phyloP scores from a whole-genome alignment of 345 rosid species.

The Pugionium cornutum region DNA sequence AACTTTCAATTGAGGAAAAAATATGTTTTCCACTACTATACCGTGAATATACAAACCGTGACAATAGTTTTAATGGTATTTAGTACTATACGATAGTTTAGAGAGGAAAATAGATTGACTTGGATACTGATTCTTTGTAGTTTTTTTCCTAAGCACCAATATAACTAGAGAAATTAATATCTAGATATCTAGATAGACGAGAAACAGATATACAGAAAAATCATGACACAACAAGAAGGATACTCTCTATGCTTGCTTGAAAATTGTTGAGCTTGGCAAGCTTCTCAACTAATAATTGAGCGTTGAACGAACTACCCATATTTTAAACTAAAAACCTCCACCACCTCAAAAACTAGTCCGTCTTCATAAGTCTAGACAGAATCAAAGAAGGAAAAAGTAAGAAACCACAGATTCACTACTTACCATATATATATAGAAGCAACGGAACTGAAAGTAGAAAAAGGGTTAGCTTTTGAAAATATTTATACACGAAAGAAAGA shows the following conservation, averaged over 20 bases:
- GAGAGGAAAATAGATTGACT: too few relatives aligned
- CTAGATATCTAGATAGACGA: background rate
- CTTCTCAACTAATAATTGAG: constrained; percentile 88
- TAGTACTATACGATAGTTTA: too few relatives aligned
- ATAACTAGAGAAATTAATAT: too few relatives aligned
- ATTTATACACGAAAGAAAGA: too few relatives aligned
- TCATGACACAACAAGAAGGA: constrained; percentile 48
- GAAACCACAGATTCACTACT: constrained; percentile 9
- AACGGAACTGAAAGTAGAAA: too few relatives aligned
- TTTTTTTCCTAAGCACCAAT: too few relatives aligned
- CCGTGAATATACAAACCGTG: too few relatives aligned
- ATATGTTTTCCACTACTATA: too few relatives aligned
- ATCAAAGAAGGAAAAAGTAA: constrained; percentile 32
- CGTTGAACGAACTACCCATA: constrained; percentile 90
- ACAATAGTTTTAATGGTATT: too few relatives aligned
- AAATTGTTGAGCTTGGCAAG: constrained; percentile 85
- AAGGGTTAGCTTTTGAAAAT: too few relatives aligned
- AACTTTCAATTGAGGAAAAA: too few relatives aligned
- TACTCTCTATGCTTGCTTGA: constrained; percentile 99
- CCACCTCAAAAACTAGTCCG: constrained; percentile 28
- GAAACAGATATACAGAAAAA: background rate
- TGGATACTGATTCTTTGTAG: too few relatives aligned
- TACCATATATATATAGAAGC: background rate
- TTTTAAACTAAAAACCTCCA: constrained; percentile 22
- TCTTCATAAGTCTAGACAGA: constrained; percentile 22